Conservation (phyloP, 441 rosid species). For the Jatropha podagrica region DNA sequence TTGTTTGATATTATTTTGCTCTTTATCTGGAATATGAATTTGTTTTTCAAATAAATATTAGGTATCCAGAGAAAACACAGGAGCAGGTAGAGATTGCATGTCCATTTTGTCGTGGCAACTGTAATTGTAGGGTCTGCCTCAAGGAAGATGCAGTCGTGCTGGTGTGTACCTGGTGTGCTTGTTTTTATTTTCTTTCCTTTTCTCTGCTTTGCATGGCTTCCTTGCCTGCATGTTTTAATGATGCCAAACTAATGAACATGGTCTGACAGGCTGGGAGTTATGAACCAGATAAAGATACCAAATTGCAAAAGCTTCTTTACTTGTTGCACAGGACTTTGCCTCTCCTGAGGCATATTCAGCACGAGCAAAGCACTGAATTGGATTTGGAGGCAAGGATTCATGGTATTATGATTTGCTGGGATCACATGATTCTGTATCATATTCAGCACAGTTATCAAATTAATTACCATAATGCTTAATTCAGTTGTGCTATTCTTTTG, state of each 20-base stretch:
- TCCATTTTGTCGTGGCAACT: constrained; percentile 52
- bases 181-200: constrained; percentile 8
- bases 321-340: constrained; percentile 45
- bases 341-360: constrained; percentile 44
- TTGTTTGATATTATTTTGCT: background rate
- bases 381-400: constrained; percentile 36
- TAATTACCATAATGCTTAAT: constrained; percentile 12
- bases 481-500: constrained; percentile 18
- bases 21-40: background rate
- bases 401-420: constrained; percentile 33
- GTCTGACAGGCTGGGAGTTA: constrained; percentile 34
- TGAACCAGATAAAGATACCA: constrained; percentile 29
- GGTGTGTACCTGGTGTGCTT: constrained; percentile 28
- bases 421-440: constrained; percentile 6
- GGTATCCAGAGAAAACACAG: constrained; percentile 51
- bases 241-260: constrained; percentile 23
- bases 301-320: constrained; percentile 43
- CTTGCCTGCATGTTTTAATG: constrained; percentile 11
- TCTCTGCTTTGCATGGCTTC: background rate
- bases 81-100: constrained; percentile 46
- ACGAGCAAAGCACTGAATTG: constrained; percentile 48
- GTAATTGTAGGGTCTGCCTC: constrained; percentile 51
- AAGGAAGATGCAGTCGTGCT: constrained; percentile 29
- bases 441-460: background rate
- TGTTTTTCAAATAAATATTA: constrained; percentile 25